phyloP scores from a whole-genome alignment of 768 basidiomycete species.

The Cystofilobasidium capitatum region DNA sequence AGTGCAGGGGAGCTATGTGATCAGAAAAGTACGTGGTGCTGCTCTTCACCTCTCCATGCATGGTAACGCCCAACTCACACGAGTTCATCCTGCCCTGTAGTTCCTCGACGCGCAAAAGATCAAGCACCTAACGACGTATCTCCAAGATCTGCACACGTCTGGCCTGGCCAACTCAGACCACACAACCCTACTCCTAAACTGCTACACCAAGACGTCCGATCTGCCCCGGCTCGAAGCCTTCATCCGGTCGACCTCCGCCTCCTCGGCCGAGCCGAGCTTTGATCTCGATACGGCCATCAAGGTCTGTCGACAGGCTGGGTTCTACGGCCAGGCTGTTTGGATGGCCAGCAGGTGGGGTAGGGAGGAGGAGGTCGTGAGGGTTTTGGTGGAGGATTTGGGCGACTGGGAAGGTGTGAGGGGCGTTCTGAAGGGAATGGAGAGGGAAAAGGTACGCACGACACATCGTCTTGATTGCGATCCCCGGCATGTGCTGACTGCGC shows the following conservation, averaged over 20 bases:
- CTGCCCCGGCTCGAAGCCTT: conserved; percentile 77
- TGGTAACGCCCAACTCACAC: neutral
- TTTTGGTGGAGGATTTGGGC: conserved; percentile 85
- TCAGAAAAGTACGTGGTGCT: conserved; percentile 62
- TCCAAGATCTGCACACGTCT: conserved; percentile 84
- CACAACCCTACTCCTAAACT: conserved; percentile 90
- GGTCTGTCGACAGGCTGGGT: conserved; percentile 91
- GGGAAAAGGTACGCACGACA: neutral
- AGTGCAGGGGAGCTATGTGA: conserved; percentile 88
- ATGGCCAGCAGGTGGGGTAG: conserved; percentile 82
- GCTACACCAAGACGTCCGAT: conserved; percentile 94
- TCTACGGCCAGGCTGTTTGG: conserved; percentile 88
- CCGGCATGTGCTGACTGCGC: neutral
- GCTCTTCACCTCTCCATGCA: neutral
- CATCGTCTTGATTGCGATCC: neutral
- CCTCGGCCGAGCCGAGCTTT: conserved; percentile 51
- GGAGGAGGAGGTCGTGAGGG: conserved; percentile 86
- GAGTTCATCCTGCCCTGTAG: conserved; percentile 43
- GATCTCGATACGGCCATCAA: conserved; percentile 94
- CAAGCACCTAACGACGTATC: conserved; percentile 85
- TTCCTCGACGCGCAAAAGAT: conserved; percentile 95
- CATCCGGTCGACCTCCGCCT: conserved; percentile 57
- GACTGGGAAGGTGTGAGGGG: conserved; percentile 56
- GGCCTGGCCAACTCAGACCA: conserved; percentile 91
- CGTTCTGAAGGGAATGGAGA: neutral